These are phyloP conservation scores for Adiantum capillusveneris DNA, from an alignment of 75 land plant genomes.

Conservation along the genomic window DNA sequence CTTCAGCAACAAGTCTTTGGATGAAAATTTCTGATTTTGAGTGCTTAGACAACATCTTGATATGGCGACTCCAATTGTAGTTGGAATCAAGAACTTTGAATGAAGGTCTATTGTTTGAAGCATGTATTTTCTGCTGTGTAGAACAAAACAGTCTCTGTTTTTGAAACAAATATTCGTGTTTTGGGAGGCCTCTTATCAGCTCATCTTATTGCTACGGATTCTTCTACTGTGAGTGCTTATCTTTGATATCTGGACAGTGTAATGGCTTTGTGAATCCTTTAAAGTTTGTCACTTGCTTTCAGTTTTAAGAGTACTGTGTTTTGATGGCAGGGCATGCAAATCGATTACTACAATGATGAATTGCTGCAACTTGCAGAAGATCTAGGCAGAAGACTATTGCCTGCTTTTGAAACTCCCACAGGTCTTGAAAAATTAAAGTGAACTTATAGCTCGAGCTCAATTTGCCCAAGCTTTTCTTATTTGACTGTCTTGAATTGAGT, in stretches of 20 bases:
- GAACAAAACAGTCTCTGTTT: slow-evolving; percentile 97
- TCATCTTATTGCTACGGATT: slow-evolving; percentile 90
- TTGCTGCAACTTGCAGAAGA: slow-evolving; percentile 75
- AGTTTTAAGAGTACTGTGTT: neutral
- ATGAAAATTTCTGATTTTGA: too few relatives aligned
- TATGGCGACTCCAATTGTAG: too few relatives aligned
- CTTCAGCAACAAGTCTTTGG: too few relatives aligned
- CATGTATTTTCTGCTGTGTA: slow-evolving; percentile 28
- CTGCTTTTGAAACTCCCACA: slow-evolving; percentile 98
- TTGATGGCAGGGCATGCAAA: slow-evolving; percentile 65
- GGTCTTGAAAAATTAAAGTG: too few relatives aligned
- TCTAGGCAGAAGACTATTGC: slow-evolving; percentile 68
- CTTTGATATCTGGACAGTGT: neutral
- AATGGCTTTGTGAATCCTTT: neutral
- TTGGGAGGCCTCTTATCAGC: slow-evolving; percentile 95
- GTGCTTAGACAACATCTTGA: too few relatives aligned
- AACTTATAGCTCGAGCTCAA: too few relatives aligned
- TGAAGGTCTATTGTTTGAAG: too few relatives aligned
- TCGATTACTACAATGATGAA: slow-evolving; percentile 65
- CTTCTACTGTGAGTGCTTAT: slow-evolving; percentile 59
- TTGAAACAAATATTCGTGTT: slow-evolving; percentile 92
- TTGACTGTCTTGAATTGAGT: neutral
- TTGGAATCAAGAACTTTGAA: too few relatives aligned
- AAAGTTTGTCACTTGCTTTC: neutral
- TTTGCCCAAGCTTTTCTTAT: neutral